Evolutionary conservation across 2,329 filamentous ascomycete species (phyloP).

Genomic region (Verticillium tricorpus): DNA sequence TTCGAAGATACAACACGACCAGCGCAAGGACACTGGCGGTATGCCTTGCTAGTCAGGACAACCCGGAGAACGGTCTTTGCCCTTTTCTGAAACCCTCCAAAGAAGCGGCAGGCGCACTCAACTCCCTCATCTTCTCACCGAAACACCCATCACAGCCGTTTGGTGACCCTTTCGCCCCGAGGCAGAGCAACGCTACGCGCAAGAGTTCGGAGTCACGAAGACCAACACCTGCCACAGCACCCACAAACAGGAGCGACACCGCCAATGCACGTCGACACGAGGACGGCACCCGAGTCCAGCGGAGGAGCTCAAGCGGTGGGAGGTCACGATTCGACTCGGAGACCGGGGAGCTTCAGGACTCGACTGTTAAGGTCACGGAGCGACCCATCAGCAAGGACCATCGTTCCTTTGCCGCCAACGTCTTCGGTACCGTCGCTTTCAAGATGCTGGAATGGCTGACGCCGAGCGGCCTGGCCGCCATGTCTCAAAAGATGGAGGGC

Average conservation of each 20-base stretch:
- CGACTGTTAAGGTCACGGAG: constrained; percentile 35
- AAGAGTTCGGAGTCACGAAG: constrained; percentile 1
- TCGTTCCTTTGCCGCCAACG: constrained; percentile 56
- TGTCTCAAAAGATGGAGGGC: constrained; percentile 34
- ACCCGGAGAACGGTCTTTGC: constrained; percentile 69
- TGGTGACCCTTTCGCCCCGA: constrained; percentile 9
- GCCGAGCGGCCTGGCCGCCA: constrained; percentile 47
- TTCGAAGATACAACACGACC: constrained; percentile 73
- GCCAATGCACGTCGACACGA: not conserved
- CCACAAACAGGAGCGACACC: not conserved
- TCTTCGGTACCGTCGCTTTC: constrained; percentile 62
- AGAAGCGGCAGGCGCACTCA: constrained; percentile 38
- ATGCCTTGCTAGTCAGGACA: constrained; percentile 74
- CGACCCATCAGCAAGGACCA: constrained; percentile 48
- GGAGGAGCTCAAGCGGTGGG: not conserved
- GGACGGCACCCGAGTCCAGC: not conserved
- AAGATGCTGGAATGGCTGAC: constrained; percentile 70
- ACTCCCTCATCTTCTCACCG: constrained; percentile 41
- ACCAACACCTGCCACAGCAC: not conserved
- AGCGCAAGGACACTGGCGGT: constrained; percentile 79
- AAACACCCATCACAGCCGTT: constrained; percentile 17
- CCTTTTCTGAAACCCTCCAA: constrained; percentile 39
- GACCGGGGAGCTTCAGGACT: constrained; percentile 7
- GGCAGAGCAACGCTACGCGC: constrained; percentile 4
- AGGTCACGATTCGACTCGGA: constrained; percentile 10